Evolutionary conservation across 2,329 filamentous ascomycete genomes (phyloP).

Genomic region (Ophiostoma ulmi): DNA sequence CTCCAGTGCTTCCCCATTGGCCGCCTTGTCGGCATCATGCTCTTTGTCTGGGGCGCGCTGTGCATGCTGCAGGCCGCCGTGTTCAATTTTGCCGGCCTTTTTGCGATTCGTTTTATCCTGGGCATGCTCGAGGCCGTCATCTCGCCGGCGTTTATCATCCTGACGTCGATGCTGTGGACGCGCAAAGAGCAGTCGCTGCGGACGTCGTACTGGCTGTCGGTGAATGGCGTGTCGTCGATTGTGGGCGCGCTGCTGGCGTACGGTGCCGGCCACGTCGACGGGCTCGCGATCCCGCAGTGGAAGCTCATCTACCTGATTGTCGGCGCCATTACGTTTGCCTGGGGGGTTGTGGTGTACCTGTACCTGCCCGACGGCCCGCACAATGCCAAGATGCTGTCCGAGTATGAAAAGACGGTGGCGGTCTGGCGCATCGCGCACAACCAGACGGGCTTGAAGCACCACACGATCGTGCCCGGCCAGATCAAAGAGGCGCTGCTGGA

Average conservation of each 20-base stretch:
- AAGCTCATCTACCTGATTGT: slow-evolving; percentile 28
- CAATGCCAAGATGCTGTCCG: slow-evolving; percentile 32
- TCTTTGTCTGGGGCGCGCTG: slow-evolving; percentile 39
- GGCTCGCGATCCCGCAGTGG: slow-evolving; percentile 32
- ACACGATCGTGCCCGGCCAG: slow-evolving; percentile 35
- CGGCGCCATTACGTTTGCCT: slow-evolving; percentile 29
- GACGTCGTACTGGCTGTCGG: slow-evolving; percentile 35
- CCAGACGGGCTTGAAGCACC: slow-evolving; percentile 41
- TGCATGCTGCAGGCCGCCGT: slow-evolving; percentile 33
- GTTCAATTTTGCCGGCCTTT: slow-evolving; percentile 35
- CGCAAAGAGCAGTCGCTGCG: slow-evolving; percentile 37
- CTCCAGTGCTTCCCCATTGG: slow-evolving; percentile 41
- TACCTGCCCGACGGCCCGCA: slow-evolving; percentile 38
- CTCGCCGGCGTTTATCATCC: slow-evolving; percentile 36
- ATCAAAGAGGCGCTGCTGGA: slow-evolving; percentile 32
- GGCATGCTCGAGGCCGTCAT: slow-evolving; percentile 38
- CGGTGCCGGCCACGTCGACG: slow-evolving; percentile 30
- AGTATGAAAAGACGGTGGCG: slow-evolving; percentile 36
- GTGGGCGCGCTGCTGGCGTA: slow-evolving; percentile 33
- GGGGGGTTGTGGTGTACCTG: slow-evolving; percentile 24
- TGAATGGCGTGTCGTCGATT: slow-evolving; percentile 33
- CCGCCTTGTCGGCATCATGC: slow-evolving; percentile 41
- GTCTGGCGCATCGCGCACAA: slow-evolving; percentile 39
- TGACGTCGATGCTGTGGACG: slow-evolving; percentile 39
- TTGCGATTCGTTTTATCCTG: slow-evolving; percentile 29